Base-by-base conservation (phyloP, 345 rosid genomes). In the Microthlaspi erraticum region DNA sequence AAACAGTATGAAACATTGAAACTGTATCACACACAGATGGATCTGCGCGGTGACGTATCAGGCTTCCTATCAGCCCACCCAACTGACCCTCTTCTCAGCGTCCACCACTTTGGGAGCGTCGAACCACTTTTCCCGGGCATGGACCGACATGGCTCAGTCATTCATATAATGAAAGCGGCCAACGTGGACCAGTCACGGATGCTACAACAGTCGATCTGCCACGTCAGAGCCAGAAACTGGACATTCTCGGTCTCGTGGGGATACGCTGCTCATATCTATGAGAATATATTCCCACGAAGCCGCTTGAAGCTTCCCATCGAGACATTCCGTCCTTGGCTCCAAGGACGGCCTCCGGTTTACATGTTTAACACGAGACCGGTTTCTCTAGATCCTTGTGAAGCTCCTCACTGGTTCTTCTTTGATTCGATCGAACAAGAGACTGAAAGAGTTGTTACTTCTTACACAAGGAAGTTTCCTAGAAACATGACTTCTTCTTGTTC, bases 221-320 rank as follows among this genome's bases (percentile, higher is more conserved):
- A 85, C 77, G 64, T 57, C 36, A 78, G 77, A 80, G 67, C 54
- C 7, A 78, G 4, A 18, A 81, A 77, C 75, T 86, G 87, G 89
- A 80, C 91, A 1, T 54, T 89, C 66, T 83, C 90, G 0, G 59
- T 87, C 67, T 81, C 91, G 0, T 87, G 96, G 89, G 93, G 91
- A 37, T 84, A 86, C 73, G 78, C 91, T 0, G 58, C 72, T 10
- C 79, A 82, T 65, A 58, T 83, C 2, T 85, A 87, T 20, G 89
- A 85, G 78, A 82, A 55, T 10, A 73, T 81, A 55, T 57, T 74
- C 67, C 74, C 92, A 18, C 80, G 86, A 11, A 84, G 85, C 67
- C 0, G 74, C 43, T 75, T 90, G 11, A 64, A 11, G 48, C 71
- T 50, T 61, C 92, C 92, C 8, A 61, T 86, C 1, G 80, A 83